These are phyloP conservation scores for Lachancea lanzarotensis DNA, from an alignment of 805 yeast genomes.

Conservation along the genomic window DNA sequence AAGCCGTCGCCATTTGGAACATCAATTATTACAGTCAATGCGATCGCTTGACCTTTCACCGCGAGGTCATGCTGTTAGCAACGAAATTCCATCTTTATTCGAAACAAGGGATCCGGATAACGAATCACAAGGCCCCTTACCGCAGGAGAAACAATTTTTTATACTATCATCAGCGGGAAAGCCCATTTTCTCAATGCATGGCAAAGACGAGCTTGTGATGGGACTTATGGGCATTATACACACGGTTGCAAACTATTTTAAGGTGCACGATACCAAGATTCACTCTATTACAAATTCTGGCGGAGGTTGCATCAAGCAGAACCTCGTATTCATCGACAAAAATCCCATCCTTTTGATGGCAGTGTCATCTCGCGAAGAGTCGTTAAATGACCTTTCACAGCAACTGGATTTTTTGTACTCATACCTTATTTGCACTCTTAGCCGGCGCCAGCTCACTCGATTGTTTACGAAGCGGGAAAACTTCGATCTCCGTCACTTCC, in stretches of 20 bases:
- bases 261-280: slow-evolving; percentile 43
- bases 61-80: slow-evolving; percentile 21
- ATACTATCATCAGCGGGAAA: slow-evolving; percentile 81
- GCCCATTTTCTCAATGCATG: slow-evolving; percentile 75
- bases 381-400: slow-evolving; percentile 43
- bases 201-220: slow-evolving; percentile 57
- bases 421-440: slow-evolving; percentile 72
- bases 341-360: slow-evolving; percentile 72
- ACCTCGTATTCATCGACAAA: slow-evolving; percentile 52
- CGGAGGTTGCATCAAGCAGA: slow-evolving; percentile 11
- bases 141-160: slow-evolving; percentile 58
- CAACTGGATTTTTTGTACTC: slow-evolving; percentile 72
- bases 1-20: slow-evolving; percentile 5
- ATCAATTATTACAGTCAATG: slow-evolving; percentile 9
- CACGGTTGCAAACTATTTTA: slow-evolving; percentile 68
- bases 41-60: slow-evolving; percentile 6
- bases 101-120: neutral
- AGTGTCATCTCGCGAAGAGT: slow-evolving; percentile 50
- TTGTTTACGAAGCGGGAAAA: slow-evolving; percentile 67
- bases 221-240: slow-evolving; percentile 77
- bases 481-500: slow-evolving; percentile 69
- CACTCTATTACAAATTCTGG: slow-evolving; percentile 12
- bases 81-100: slow-evolving; percentile 27
- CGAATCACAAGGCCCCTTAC: neutral
- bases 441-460: slow-evolving; percentile 68